Conservation (phyloP, 2,329 filamentous ascomycete species). For the Teratosphaeriaceae sp. region DNA sequence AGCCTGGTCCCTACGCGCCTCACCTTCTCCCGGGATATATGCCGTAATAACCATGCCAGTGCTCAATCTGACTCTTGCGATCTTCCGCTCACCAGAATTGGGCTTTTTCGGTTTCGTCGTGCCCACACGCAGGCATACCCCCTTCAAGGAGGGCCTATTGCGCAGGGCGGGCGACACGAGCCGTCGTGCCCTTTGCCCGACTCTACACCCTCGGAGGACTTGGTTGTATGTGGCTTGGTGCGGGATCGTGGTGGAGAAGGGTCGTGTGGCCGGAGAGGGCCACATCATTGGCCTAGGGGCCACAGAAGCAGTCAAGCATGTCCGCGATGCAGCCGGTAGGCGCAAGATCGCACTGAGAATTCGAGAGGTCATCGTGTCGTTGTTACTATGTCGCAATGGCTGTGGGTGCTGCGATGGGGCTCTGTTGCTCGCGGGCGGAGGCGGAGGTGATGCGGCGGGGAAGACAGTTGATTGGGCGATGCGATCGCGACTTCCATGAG, state of each 20-base stretch:
- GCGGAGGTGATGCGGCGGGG: conserved; percentile 1
- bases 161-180: conserved; percentile 79
- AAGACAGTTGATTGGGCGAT: conserved; percentile 1
- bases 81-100: conserved; percentile 96
- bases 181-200: conserved; percentile 73
- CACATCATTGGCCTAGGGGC: conserved; percentile 14
- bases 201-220: conserved; percentile 62
- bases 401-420: background rate
- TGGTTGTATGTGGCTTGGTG: conserved; percentile 44
- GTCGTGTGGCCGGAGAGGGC: conserved; percentile 21
- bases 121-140: conserved; percentile 90
- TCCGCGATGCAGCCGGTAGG: conserved; percentile 23
- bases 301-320: conserved; percentile 19
- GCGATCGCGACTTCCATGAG: no score
- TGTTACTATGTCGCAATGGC: no score
- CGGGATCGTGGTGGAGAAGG: conserved; percentile 34
- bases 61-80: conserved; percentile 81
- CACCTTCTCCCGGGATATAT: conserved; percentile 91
- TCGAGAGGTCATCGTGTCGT: conserved; percentile 32
- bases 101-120: conserved; percentile 97
- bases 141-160: conserved; percentile 77
- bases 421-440: background rate
- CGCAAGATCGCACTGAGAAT: conserved; percentile 34
- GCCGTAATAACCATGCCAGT: conserved; percentile 82
- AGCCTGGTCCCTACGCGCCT: no score